A percentile compares a stretch with the other conserved stretches of the same genome.
phyloP scores from a whole-genome alignment of 2,329 filamentous ascomycete species.

The Botryosphaeria dothidea region DNA sequence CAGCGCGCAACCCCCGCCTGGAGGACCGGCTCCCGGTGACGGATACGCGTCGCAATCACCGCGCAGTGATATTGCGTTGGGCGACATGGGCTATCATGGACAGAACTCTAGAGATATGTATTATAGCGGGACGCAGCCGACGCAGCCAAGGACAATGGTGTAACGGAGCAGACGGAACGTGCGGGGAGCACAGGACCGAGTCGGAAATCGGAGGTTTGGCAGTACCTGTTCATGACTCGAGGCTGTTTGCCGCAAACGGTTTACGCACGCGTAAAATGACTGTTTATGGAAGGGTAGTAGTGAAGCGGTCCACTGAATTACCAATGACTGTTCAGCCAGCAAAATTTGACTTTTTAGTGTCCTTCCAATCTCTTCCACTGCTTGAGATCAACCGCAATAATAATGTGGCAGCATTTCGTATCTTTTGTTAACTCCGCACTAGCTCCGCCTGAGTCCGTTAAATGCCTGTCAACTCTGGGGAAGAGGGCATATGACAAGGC shows the following conservation, averaged over 20 bases:
- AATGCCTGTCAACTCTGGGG: too few relatives aligned
- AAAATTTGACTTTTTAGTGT: not conserved
- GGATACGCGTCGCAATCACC: conserved; percentile 2
- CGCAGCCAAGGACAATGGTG: conserved; percentile 7
- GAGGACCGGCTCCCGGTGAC: not conserved
- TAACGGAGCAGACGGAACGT: not conserved
- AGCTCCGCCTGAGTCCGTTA: not conserved
- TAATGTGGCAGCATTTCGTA: not conserved
- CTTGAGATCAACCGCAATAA: not conserved
- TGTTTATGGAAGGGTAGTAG: not conserved
- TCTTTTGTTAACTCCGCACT: not conserved
- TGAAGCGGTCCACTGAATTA: not conserved
- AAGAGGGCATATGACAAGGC: too few relatives aligned
- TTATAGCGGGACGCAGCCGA: not conserved
- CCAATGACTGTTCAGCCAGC: not conserved
- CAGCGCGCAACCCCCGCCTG: not conserved
- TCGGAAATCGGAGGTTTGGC: conserved; percentile 6
- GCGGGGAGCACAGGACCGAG: not conserved
- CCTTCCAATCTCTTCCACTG: not conserved
- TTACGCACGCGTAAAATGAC: not conserved
- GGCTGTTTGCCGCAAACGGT: not conserved
- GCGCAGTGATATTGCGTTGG: conserved; percentile 8
- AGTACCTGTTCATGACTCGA: conserved; percentile 1
- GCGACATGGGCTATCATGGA: not conserved
- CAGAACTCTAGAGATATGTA: not conserved